A percentile compares a stretch with the other conserved stretches of the same genome.
These are phyloP conservation scores for Monosporascus sp. DNA, from an alignment of 2,329 filamentous ascomycete genomes.

Conservation along the genomic window DNA sequence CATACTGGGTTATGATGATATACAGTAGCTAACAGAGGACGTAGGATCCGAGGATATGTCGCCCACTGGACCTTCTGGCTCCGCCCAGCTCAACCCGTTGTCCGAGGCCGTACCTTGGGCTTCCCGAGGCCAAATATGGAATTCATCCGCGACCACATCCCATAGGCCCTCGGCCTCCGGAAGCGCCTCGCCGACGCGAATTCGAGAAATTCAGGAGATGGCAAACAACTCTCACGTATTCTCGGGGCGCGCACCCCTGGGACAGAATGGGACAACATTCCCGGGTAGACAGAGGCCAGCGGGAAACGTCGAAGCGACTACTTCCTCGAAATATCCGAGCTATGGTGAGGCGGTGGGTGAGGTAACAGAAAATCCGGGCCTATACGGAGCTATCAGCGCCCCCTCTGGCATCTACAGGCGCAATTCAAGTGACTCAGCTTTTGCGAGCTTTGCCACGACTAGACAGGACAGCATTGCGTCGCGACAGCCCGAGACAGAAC, in stretches of 20 bases:
- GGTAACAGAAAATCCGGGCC: constrained; percentile 10
- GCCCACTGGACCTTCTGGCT: constrained; percentile 56
- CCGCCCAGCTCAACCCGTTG: constrained; percentile 61
- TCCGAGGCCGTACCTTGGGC: constrained; percentile 64
- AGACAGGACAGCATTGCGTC: constrained; percentile 11
- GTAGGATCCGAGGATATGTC: constrained; percentile 34
- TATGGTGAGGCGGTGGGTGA: constrained; percentile 22
- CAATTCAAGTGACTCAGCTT: constrained; percentile 20
- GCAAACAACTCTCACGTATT: constrained; percentile 41
- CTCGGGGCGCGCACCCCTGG: constrained; percentile 39
- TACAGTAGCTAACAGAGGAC: constrained; percentile 13
- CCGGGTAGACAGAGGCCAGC: constrained; percentile 29
- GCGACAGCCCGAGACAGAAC: constrained; percentile 15
- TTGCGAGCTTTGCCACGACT: constrained; percentile 6
- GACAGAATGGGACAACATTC: constrained; percentile 29
- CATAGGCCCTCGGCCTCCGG: constrained; percentile 40
- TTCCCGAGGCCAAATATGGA: constrained; percentile 52
- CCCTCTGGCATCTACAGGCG: constrained; percentile 15
- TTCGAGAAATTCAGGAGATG: constrained; percentile 43
- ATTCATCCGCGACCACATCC: constrained; percentile 37
- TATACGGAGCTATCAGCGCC: constrained; percentile 9
- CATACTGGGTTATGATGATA: neutral
- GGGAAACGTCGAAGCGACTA: constrained; percentile 39
- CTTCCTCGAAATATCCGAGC: constrained; percentile 32
- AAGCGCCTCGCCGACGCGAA: constrained; percentile 54